Evolutionary conservation across 805 yeast genomes (phyloP), one percentile per base, ranked within the genome.

Genomic region (Priceomyces castillae): DNA sequence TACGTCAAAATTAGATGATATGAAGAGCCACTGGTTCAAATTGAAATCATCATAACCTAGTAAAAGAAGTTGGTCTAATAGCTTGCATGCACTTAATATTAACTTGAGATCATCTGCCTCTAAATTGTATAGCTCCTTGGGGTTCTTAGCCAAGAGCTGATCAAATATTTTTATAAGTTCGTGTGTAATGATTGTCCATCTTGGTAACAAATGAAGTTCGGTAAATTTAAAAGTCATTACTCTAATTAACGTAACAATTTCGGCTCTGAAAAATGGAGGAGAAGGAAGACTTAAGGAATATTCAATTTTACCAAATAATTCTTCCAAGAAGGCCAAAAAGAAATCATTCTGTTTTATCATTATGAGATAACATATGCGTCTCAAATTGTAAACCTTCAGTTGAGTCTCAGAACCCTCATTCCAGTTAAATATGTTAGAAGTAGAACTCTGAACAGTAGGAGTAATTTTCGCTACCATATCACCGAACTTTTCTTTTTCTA

Each of bases 11-110:
- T 78, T 81, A 52, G 85, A 88, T 20, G 82, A 74, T 9, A 92
- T 77, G 57, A 89, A 94, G 1, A 94, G 67, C 98, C 98, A 92
- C 54, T 89, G 94, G 48, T 78, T 58, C 61, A 79, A 57, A 62
- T 82, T 83, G 70, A 92, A 74, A 45, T 89, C 96, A 57, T 90
- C 97, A 34, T 75, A 74, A 30, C 81, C 79, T 44, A 90, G 52
- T 1, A 84, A 70, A 16, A 92, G 59, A 17, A 90, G 60, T 23
- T 86, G 74, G 57, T 92, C 99, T 37, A 94, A 67, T 12, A 94
- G 66, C 60, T 90, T 92, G 54, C 89, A 83, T 0, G 84, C 86
- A 43, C 78, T 77, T 26, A 84, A 65, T 2, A 80, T 51, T 11
- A 77, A 56, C 18, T 55, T 58, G 26, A 73, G 54, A 22, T 78